phyloP scores from a whole-genome alignment of 169 alveolate genomes.

The Plasmodium knowlesi region DNA sequence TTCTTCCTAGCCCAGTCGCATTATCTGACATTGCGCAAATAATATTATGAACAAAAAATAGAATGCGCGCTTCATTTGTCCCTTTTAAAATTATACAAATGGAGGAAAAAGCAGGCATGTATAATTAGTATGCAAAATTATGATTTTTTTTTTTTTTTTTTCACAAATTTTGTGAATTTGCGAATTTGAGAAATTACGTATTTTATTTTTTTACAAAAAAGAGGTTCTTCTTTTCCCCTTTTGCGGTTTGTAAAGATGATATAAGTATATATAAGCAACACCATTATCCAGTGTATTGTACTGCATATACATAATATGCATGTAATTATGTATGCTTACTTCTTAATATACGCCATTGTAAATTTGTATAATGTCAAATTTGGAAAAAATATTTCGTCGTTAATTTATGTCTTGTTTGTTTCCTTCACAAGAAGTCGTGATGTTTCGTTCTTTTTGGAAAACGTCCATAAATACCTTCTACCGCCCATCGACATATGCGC shows the following conservation, averaged over 20 bases:
- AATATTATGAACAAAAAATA: neutral
- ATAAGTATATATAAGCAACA: neutral
- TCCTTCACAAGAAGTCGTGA: neutral
- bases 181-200: neutral
- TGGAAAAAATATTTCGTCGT: neutral
- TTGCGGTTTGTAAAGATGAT: neutral
- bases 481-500: neutral
- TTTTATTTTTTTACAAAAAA: neutral
- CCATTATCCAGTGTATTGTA: neutral
- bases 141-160: neutral
- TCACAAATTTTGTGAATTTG: neutral
- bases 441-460: neutral
- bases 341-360: neutral
- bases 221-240: neutral
- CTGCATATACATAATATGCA: neutral
- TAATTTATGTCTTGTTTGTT: neutral
- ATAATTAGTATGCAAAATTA: neutral
- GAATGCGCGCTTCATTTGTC: neutral
- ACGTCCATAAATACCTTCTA: neutral
- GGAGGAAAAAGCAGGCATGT: neutral
- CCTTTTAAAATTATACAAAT: neutral
- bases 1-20: neutral
- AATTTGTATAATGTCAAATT: neutral
- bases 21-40: neutral
- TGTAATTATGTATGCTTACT: neutral